Percentiles rank a stretch among this genome's conserved stretches.
These are phyloP conservation scores for Simmondsia chinensis DNA, from an alignment of 148 eudicot genomes.

Conservation along the genomic window DNA sequence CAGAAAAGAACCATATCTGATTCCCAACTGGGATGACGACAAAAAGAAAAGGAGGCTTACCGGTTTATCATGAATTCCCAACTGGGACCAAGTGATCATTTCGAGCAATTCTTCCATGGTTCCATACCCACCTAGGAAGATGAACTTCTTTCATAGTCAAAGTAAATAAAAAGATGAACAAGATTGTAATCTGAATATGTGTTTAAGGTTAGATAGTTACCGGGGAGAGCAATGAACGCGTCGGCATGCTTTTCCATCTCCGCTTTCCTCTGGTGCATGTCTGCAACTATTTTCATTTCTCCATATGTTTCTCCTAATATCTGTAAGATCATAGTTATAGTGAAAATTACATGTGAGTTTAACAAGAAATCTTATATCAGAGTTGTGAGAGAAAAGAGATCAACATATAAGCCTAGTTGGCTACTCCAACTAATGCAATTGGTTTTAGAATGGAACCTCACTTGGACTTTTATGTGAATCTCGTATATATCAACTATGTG, in stretches of 20 bases:
- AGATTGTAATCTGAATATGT: not conserved
- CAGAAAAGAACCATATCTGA: not conserved
- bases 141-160: not conserved
- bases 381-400: too few species aligned
- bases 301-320: constrained; percentile 58
- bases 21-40: not conserved
- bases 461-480: too few species aligned
- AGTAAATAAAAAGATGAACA: not conserved
- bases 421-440: too few species aligned
- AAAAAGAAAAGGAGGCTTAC: constrained; percentile 14
- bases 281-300: constrained; percentile 51
- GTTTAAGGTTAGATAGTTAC: constrained; percentile 15
- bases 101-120: constrained; percentile 78
- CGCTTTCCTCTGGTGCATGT: constrained; percentile 78
- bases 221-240: constrained; percentile 83
- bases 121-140: constrained; percentile 62
- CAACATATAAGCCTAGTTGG: too few species aligned
- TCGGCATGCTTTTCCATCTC: constrained; percentile 78
- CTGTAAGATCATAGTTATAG: constrained; percentile 18
- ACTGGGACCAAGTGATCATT: constrained; percentile 68
- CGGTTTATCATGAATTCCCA: constrained; percentile 80
- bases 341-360: too few species aligned
- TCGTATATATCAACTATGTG: too few species aligned
- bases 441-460: too few species aligned
- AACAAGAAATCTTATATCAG: too few species aligned